These are phyloP conservation scores for Claviceps lovelessii DNA, from an alignment of 2,329 filamentous ascomycete species.

Conservation along the genomic window DNA sequence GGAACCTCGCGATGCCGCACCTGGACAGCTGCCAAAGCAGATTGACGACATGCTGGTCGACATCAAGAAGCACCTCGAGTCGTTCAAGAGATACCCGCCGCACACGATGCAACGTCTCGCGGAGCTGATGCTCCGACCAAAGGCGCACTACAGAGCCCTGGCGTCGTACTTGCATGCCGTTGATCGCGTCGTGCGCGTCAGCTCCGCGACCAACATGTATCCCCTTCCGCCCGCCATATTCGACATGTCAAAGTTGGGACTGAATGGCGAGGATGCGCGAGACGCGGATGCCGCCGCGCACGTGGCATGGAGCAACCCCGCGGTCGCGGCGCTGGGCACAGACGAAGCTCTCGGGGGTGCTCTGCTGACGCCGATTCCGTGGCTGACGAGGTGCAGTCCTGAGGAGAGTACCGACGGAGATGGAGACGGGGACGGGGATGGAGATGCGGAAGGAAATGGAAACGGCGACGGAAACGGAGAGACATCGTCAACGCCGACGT, in stretches of 20 bases:
- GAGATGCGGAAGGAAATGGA: no score
- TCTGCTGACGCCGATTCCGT: conserved; percentile 83
- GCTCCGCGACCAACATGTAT: conserved; percentile 65
- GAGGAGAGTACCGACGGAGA: conserved; percentile 14
- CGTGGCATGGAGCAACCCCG: conserved; percentile 34
- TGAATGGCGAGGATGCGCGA: conserved; percentile 41
- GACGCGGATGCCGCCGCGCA: conserved; percentile 14
- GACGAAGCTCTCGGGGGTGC: conserved; percentile 86
- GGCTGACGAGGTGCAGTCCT: conserved; percentile 43
- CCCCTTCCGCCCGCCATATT: conserved; percentile 59
- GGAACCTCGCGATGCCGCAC: conserved; percentile 17
- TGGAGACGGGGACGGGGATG: conserved; percentile 6
- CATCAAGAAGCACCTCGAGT: conserved; percentile 47
- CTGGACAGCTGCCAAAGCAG: conserved; percentile 45
- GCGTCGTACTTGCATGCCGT: conserved; percentile 80
- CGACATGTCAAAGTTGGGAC: conserved; percentile 39
- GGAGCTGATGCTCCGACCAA: conserved; percentile 68
- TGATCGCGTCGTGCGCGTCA: conserved; percentile 81
- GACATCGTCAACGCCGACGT: conserved; percentile 6
- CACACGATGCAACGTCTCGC: conserved; percentile 87
- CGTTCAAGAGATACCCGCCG: conserved; percentile 64
- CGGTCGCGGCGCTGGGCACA: conserved; percentile 46
- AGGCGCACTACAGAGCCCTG: conserved; percentile 64
- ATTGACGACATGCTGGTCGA: conserved; percentile 47
- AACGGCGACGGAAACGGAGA: conserved; percentile 8